A percentile compares a stretch with the other conserved stretches of the same genome.
These are phyloP conservation scores for Nematocida ironsii DNA, from an alignment of 371 early-diverging fungal genomes.

Conservation along the genomic window DNA sequence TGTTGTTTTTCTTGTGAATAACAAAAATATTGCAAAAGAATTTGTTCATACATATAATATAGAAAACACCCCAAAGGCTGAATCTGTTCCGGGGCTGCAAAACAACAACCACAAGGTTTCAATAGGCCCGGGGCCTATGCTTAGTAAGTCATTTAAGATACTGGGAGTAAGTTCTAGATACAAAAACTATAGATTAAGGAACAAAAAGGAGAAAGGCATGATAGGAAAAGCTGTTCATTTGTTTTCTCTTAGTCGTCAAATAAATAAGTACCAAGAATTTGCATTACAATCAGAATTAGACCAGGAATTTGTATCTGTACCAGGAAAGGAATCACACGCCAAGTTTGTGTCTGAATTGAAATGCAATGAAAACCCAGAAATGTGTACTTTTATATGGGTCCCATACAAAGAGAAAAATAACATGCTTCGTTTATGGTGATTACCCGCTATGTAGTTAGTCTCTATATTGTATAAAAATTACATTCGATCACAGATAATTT, in stretches of 20 bases:
- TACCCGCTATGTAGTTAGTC: neutral
- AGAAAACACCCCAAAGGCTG: neutral
- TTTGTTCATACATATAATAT: neutral
- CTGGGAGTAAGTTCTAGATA: neutral
- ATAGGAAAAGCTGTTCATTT: too few relatives aligned
- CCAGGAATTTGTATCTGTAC: neutral
- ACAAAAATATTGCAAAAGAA: neutral
- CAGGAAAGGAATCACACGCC: neutral
- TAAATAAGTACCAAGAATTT: neutral
- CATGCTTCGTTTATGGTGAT: neutral
- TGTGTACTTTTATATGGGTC: constrained; percentile 3
- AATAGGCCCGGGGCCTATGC: neutral
- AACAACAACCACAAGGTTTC: neutral
- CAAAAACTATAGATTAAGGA: neutral
- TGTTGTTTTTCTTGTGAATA: constrained; percentile 1
- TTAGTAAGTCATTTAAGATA: neutral
- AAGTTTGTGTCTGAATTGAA: neutral
- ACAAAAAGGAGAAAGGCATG: neutral
- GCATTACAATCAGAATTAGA: neutral
- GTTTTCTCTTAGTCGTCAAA: too few relatives aligned
- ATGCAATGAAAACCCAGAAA: neutral
- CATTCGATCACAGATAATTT: too few relatives aligned
- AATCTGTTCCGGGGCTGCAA: neutral
- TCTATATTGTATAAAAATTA: too few relatives aligned
- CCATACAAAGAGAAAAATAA: constrained; percentile 6